Conservation (phyloP, 768 basidiomycete species). For the Boletus tomentosulus region DNA sequence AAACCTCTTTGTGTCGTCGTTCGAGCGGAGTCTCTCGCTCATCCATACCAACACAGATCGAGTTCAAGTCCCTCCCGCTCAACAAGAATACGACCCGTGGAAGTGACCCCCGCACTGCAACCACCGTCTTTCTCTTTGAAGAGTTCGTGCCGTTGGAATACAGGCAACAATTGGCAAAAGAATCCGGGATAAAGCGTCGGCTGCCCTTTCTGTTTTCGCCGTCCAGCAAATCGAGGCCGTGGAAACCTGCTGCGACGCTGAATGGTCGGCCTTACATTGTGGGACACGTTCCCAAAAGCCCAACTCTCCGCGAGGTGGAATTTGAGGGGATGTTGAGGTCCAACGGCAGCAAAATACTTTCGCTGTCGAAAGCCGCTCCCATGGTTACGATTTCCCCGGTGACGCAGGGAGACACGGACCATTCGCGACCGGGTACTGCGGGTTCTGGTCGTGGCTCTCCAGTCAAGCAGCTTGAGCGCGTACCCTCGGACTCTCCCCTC, state of each 20-base stretch:
- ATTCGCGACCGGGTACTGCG: conserved; percentile 24
- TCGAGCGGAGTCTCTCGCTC: background rate
- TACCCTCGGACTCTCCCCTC: conserved; percentile 25
- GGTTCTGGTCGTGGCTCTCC: conserved; percentile 13
- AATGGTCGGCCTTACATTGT: conserved; percentile 74
- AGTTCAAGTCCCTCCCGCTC: conserved; percentile 76
- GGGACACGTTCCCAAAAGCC: conserved; percentile 52
- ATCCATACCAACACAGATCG: conserved; percentile 53
- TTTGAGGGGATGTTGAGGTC: conserved; percentile 72
- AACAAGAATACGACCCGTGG: conserved; percentile 15
- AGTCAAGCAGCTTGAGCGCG: conserved; percentile 24
- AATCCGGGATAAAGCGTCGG: conserved; percentile 51
- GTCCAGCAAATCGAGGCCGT: conserved; percentile 45
- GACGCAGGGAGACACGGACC: conserved; percentile 32
- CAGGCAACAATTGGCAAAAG: conserved; percentile 63
- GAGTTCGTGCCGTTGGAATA: conserved; percentile 92
- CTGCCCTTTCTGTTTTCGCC: conserved; percentile 67
- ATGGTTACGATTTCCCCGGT: conserved; percentile 22
- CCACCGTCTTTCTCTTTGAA: conserved; percentile 80
- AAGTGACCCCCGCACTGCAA: conserved; percentile 66
- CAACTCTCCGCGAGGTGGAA: conserved; percentile 62
- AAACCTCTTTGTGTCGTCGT: conserved; percentile 25
- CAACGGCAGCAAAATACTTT: conserved; percentile 41
- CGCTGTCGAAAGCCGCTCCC: conserved; percentile 28
- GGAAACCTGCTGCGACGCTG: conserved; percentile 80